Evolutionary conservation across 805 yeast genomes (phyloP).

Genomic region (Wickerhamomyces chambardii): DNA sequence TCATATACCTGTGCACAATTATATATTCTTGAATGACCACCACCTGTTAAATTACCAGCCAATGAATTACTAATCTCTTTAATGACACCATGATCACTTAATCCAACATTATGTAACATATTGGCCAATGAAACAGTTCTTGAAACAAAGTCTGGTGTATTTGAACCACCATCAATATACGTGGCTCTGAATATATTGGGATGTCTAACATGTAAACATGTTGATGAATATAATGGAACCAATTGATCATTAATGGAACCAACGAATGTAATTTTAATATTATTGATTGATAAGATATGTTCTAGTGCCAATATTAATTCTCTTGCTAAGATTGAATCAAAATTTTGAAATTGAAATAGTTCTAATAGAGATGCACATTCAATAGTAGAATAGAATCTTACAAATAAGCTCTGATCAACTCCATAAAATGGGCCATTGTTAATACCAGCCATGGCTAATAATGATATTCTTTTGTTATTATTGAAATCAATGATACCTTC

Average conservation of each 20-base stretch:
- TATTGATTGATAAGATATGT: constrained; percentile 45
- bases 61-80: constrained; percentile 71
- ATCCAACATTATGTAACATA: constrained; percentile 66
- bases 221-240: constrained; percentile 86
- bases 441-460: constrained; percentile 93
- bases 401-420: constrained; percentile 71
- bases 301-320: constrained; percentile 62
- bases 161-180: constrained; percentile 75
- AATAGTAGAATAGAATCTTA: constrained; percentile 83
- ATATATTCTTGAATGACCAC: constrained; percentile 89
- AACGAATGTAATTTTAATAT: constrained; percentile 71
- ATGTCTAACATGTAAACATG: constrained; percentile 74
- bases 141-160: constrained; percentile 72
- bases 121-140: constrained; percentile 68
- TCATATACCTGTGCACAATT: constrained; percentile 81
- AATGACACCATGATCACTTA: constrained; percentile 77
- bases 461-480: constrained; percentile 36
- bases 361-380: constrained; percentile 85
- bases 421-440: constrained; percentile 94
- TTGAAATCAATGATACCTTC: constrained; percentile 34
- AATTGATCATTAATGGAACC: constrained; percentile 92
- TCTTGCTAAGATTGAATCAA: constrained; percentile 61
- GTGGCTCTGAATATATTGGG: constrained; percentile 89
- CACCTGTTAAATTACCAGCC: constrained; percentile 91
- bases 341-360: constrained; percentile 79